Percentiles rank a stretch among this genome's conserved stretches.
Conservation (phyloP, 306 rosid genomes). For the Quercus variabilis region DNA sequence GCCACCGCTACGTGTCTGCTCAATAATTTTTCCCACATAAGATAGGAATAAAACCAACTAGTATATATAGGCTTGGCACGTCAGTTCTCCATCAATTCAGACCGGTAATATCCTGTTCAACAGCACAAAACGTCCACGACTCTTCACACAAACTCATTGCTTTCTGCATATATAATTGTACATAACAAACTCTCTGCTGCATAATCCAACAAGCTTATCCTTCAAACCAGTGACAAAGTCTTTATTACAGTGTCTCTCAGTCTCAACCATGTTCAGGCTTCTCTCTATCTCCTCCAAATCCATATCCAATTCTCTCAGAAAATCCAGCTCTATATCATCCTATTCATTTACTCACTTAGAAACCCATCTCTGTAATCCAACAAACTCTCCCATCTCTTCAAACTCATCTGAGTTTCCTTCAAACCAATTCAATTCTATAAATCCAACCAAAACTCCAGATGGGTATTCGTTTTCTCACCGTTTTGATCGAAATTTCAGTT, state of each 20-base stretch:
- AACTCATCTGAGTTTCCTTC: background rate
- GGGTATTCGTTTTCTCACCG: constrained; percentile 11
- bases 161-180: background rate
- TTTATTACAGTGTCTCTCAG: background rate
- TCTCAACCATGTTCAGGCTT: constrained; percentile 38
- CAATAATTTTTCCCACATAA: too few relatives aligned
- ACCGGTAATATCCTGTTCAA: background rate
- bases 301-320: constrained; percentile 29
- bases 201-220: background rate
- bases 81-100: constrained; percentile 9
- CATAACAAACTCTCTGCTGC: too few relatives aligned
- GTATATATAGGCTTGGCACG: background rate
- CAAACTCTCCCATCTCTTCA: background rate
- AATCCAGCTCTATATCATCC: background rate
- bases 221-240: too few relatives aligned
- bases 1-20: too few relatives aligned
- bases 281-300: constrained; percentile 34
- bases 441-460: background rate
- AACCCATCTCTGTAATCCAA: constrained; percentile 5
- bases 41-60: background rate
- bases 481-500: constrained; percentile 15
- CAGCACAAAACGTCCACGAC: background rate
- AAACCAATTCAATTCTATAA: background rate
- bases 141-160: background rate
- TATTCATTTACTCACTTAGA: background rate